Conservation (phyloP, 1,284 basidiomycete species). For the Bjerkandera adusta region DNA sequence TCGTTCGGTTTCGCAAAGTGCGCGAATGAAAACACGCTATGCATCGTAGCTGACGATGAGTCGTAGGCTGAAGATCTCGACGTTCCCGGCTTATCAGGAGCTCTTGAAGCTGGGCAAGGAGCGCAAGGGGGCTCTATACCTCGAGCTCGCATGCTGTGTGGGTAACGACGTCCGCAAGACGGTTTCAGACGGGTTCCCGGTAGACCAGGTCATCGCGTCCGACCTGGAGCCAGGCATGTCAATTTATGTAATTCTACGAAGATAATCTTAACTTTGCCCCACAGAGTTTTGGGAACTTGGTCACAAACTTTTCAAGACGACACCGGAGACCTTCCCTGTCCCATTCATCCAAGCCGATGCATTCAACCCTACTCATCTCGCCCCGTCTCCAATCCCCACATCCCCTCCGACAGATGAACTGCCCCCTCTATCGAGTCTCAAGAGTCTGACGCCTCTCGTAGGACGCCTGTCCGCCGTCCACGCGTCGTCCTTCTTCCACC, state of each 20-base stretch:
- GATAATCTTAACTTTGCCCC: slow-evolving; percentile 19
- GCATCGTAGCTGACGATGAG: neutral
- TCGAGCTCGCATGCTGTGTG: slow-evolving; percentile 40
- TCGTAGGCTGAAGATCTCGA: slow-evolving; percentile 30
- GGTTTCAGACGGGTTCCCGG: slow-evolving; percentile 38
- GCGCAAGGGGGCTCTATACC: slow-evolving; percentile 42
- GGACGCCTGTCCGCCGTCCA: slow-evolving; percentile 46
- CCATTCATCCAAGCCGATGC: slow-evolving; percentile 45
- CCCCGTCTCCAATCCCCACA: slow-evolving; percentile 27
- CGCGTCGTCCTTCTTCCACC: slow-evolving; percentile 48
- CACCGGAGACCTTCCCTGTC: slow-evolving; percentile 39
- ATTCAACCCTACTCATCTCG: slow-evolving; percentile 37
- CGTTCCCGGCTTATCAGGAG: slow-evolving; percentile 40
- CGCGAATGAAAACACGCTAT: slow-evolving; percentile 9
- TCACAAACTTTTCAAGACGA: slow-evolving; percentile 32
- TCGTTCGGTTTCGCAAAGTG: slow-evolving; percentile 41
- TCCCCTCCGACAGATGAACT: slow-evolving; percentile 21
- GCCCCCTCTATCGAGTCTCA: slow-evolving; percentile 33
- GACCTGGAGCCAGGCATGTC: slow-evolving; percentile 33
- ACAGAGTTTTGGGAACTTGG: slow-evolving; percentile 35
- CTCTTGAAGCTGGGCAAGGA: slow-evolving; percentile 39
- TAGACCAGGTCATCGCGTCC: slow-evolving; percentile 32
- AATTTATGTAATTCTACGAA: neutral
- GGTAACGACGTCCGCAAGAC: slow-evolving; percentile 43
- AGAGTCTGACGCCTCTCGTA: slow-evolving; percentile 39